Percentiles rank a stretch among this genome's conserved stretches.
Evolutionary conservation across 2,329 filamentous ascomycete genomes (phyloP).

Genomic region (Leptographium flavum): DNA sequence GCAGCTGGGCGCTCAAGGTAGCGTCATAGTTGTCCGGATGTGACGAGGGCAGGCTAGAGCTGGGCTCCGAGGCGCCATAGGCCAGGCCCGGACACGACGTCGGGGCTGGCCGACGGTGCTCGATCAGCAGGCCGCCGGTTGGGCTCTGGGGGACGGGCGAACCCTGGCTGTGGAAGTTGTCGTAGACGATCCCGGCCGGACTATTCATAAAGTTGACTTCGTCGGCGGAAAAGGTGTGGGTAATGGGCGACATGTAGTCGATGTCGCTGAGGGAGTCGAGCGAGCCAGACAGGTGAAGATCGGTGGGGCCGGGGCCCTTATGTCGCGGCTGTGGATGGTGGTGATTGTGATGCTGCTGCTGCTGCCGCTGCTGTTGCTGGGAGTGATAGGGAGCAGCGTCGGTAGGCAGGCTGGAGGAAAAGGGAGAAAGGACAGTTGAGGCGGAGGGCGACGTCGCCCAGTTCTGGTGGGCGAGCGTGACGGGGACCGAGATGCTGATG

Average conservation of each 20-base stretch:
- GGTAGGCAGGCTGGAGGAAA: slow-evolving; percentile 5
- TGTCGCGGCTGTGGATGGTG: slow-evolving; percentile 1
- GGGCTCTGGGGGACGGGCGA: slow-evolving; percentile 43
- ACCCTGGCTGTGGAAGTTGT: slow-evolving; percentile 36
- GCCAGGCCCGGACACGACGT: slow-evolving; percentile 47
- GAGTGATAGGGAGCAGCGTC: slow-evolving; percentile 1
- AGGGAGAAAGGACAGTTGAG: slow-evolving; percentile 5
- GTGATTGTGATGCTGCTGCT: slow-evolving; percentile 1
- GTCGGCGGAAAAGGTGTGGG: slow-evolving; percentile 37
- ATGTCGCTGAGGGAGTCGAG: slow-evolving; percentile 47
- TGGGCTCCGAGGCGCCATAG: slow-evolving; percentile 45
- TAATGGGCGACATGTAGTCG: slow-evolving; percentile 44
- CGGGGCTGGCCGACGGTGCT: slow-evolving; percentile 34
- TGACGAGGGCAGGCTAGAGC: slow-evolving; percentile 41
- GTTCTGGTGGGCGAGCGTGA: slow-evolving; percentile 4
- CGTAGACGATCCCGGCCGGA: slow-evolving; percentile 38
- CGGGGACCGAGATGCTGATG: slow-evolving; percentile 7
- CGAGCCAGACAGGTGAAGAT: slow-evolving; percentile 36
- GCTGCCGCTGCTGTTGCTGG: slow-evolving; percentile 1
- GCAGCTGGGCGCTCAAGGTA: slow-evolving; percentile 36
- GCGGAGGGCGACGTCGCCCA: slow-evolving; percentile 4
- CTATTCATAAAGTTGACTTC: slow-evolving; percentile 42
- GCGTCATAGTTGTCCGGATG: slow-evolving; percentile 45
- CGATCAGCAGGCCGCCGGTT: slow-evolving; percentile 38
- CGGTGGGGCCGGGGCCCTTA: slow-evolving; percentile 23